Evolutionary conservation across 805 yeast species (phyloP), one percentile per base, ranked within the genome.

Genomic region (Candida peoriensis): DNA sequence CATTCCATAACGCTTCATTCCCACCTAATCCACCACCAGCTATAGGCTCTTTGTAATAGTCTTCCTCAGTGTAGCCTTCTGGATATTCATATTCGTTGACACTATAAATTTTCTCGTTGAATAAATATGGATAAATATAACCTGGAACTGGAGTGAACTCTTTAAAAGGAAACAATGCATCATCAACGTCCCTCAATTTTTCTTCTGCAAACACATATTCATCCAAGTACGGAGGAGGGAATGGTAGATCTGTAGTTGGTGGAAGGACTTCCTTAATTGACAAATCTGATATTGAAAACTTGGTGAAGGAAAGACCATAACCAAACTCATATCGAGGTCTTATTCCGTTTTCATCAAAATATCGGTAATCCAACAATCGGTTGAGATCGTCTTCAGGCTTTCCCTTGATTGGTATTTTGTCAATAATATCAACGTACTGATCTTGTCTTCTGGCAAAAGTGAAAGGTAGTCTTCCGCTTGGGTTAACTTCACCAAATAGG

Each of bases 391-490:
- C 63, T 28, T 54, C 58, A 10, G 70, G 67, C 21, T 44, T 41
- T 2, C 67, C 67, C 31, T 61, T 47, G 17, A 50, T 44, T 4
- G 58, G 55, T 11, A 61, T 53, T 23, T 55, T 61, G 31, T 64
- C 68, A 35, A 71, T 45, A 9, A 73, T 57, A 16, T 72, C 70
- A 18, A 69, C 72, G 43, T 76, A 68, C 44, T 54, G 78, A 34
- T 48, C 55, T 32, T 57, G 59, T 41, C 71, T 68, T 47, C 66
- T 70, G 10, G 84, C 81, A 42, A 78, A 66, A 4, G 84, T 75
- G 48, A 77, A 76, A 2, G 85, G 82, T 23, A 78, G 60, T 40
- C 70, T 66, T 5, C 84, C 85, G 24, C 80, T 72, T 8, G 84
- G 83, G 41, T 70, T 71, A n/a, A 60, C 63, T 24, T 72, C 78